Percentiles rank a stretch among this genome's conserved stretches.
Conservation (phyloP, 2,329 filamentous ascomycete genomes). For the Myrmaecium sp. region DNA sequence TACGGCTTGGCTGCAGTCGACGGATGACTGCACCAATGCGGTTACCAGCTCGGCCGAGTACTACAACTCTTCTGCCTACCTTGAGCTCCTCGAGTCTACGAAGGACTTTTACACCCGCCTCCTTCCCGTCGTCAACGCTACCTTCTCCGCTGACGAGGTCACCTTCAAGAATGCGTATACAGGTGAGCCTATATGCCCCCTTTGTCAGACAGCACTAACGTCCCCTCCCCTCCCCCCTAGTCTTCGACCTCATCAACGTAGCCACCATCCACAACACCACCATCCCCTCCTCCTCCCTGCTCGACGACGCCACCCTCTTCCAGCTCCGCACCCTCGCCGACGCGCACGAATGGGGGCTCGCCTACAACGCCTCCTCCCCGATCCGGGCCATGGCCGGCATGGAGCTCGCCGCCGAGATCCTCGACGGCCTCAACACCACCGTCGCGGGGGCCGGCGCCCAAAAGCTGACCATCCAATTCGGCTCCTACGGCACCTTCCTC, state of each 20-base stretch:
- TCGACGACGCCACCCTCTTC: conserved; percentile 43
- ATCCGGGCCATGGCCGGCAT: conserved; percentile 30
- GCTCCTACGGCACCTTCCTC: conserved; percentile 42
- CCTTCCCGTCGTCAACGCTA: conserved; percentile 33
- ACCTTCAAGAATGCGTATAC: conserved; percentile 47
- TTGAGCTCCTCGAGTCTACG: conserved; percentile 29
- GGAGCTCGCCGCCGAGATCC: conserved; percentile 30
- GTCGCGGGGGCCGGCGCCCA: conserved; percentile 19
- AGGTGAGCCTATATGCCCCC: conserved; percentile 33
- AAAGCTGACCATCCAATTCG: conserved; percentile 39
- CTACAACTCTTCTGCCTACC: conserved; percentile 35
- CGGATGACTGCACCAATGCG: conserved; percentile 38
- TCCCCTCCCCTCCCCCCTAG: conserved; percentile 6
- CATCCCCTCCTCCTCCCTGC: conserved; percentile 37
- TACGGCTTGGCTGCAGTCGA: conserved; percentile 40
- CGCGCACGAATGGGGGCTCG: conserved; percentile 64
- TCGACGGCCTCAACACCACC: conserved; percentile 27
- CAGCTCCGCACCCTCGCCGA: conserved; percentile 61
- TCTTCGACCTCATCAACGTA: conserved; percentile 48
- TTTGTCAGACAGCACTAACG: conserved; percentile 1
- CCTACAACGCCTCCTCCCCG: conserved; percentile 49
- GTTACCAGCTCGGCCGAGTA: conserved; percentile 41
- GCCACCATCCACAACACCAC: conserved; percentile 44
- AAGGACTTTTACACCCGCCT: conserved; percentile 36
- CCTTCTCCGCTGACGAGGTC: conserved; percentile 31